phyloP scores from a whole-genome alignment of 2,329 filamentous ascomycete genomes.

The Fusarium hainanense region DNA sequence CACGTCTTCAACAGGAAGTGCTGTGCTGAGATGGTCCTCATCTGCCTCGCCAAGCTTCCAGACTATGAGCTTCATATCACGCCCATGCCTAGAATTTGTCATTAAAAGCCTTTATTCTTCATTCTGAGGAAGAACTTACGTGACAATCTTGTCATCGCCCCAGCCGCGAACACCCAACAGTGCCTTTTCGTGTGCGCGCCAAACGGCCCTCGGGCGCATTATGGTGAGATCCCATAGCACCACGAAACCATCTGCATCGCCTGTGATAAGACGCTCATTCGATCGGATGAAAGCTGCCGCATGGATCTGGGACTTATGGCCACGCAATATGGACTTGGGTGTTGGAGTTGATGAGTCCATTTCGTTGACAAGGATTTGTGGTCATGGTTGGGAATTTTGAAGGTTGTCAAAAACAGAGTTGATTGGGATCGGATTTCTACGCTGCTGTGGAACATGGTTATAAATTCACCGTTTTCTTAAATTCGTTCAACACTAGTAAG shows the following conservation, averaged over 20 bases:
- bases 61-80: constrained; percentile 86
- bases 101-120: not conserved
- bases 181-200: constrained; percentile 83
- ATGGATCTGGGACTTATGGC: constrained; percentile 85
- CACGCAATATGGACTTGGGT: constrained; percentile 78
- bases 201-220: constrained; percentile 84
- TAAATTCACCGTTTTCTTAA: not conserved
- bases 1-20: constrained; percentile 75
- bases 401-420: not conserved
- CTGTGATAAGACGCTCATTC: constrained; percentile 83
- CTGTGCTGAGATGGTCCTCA: constrained; percentile 72
- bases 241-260: constrained; percentile 90
- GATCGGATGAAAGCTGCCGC: constrained; percentile 75
- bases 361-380: constrained; percentile 5
- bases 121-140: constrained; percentile 65
- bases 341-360: constrained; percentile 49
- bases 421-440: not conserved
- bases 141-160: constrained; percentile 79
- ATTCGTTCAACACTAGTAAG: not conserved
- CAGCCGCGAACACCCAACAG: constrained; percentile 81
- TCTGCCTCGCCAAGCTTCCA: constrained; percentile 77
- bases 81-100: constrained; percentile 74
- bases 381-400: constrained; percentile 11
- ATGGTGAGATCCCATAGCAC: constrained; percentile 86
- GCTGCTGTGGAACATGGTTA: constrained; percentile 17